phyloP scores from a whole-genome alignment of 139 green algal species.

The Raphidocelis subcapitata region DNA sequence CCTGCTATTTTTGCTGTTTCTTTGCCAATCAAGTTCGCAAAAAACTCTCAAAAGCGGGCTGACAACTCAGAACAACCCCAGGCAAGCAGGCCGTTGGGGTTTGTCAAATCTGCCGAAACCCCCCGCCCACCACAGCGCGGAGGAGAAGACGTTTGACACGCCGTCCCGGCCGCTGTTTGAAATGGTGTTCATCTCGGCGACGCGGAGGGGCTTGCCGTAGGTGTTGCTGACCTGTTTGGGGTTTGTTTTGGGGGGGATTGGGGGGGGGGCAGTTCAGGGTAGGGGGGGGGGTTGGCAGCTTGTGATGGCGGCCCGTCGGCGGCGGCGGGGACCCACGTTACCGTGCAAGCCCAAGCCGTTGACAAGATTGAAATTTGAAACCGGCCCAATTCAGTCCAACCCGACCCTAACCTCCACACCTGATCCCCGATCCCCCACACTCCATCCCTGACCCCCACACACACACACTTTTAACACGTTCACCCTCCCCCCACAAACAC shows the following conservation, averaged over 20 bases:
- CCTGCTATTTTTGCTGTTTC: background rate
- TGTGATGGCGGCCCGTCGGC: background rate
- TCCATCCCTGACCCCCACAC: background rate
- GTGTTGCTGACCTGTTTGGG: conserved; percentile 3
- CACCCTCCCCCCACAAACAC: no score
- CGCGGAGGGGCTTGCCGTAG: conserved; percentile 25
- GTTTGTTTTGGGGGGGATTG: background rate
- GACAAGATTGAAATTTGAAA: background rate
- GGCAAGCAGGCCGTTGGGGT: background rate
- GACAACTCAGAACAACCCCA: background rate
- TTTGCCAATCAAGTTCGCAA: no score
- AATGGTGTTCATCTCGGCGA: conserved; percentile 35
- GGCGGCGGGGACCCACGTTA: background rate
- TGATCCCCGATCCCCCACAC: no score
- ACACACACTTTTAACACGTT: background rate
- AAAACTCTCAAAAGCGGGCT: no score
- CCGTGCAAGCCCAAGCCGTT: background rate
- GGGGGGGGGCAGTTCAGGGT: background rate
- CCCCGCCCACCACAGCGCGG: background rate
- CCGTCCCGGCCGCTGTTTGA: conserved; percentile 30
- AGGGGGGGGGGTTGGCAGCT: background rate
- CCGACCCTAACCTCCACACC: background rate
- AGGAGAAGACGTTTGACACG: conserved; percentile 22
- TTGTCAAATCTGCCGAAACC: background rate
- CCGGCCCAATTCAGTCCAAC: background rate